Evolutionary conservation across 805 yeast genomes (phyloP).

Genomic region (Vanderwaltozyma yarrowii): DNA sequence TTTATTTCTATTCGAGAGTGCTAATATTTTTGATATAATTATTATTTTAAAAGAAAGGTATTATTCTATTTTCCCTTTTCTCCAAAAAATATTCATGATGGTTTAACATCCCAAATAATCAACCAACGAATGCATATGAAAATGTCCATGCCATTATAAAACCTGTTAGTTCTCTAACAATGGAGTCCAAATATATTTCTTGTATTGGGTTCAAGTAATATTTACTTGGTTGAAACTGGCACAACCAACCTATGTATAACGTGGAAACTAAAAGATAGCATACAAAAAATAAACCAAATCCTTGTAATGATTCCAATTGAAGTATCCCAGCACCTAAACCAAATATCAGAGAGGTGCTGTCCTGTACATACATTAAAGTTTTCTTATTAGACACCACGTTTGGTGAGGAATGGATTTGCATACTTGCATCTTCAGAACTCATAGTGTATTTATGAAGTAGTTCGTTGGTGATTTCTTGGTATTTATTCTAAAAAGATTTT

Average conservation of each 20-base stretch:
- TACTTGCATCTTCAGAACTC: slow-evolving; percentile 1
- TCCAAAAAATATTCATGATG: background rate
- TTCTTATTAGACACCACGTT: slow-evolving; percentile 11
- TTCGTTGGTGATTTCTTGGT: too few species aligned
- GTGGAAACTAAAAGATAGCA: slow-evolving; percentile 29
- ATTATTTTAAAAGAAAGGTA: background rate
- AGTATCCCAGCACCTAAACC: slow-evolving; percentile 50
- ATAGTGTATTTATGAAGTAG: background rate
- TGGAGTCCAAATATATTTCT: slow-evolving; percentile 35
- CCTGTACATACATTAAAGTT: slow-evolving; percentile 29
- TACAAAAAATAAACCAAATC: slow-evolving; percentile 36
- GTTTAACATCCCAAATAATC: background rate
- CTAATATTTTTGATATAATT: too few species aligned
- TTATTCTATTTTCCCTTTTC: background rate
- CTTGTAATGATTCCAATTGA: slow-evolving; percentile 39
- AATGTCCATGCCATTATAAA: slow-evolving; percentile 52
- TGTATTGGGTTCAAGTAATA: slow-evolving; percentile 33
- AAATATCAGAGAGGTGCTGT: slow-evolving; percentile 37
- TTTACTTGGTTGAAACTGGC: slow-evolving; percentile 28
- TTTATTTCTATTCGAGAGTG: too few species aligned
- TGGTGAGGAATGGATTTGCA: background rate
- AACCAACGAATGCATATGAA: slow-evolving; percentile 37
- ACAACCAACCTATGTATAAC: slow-evolving; percentile 27
- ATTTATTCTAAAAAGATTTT: too few species aligned
- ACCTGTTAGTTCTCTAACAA: slow-evolving; percentile 41